A percentile compares a stretch with the other conserved stretches of the same genome.
These are phyloP conservation scores for Penicillium sp. DNA, from an alignment of 2,329 filamentous ascomycete species.

Conservation along the genomic window DNA sequence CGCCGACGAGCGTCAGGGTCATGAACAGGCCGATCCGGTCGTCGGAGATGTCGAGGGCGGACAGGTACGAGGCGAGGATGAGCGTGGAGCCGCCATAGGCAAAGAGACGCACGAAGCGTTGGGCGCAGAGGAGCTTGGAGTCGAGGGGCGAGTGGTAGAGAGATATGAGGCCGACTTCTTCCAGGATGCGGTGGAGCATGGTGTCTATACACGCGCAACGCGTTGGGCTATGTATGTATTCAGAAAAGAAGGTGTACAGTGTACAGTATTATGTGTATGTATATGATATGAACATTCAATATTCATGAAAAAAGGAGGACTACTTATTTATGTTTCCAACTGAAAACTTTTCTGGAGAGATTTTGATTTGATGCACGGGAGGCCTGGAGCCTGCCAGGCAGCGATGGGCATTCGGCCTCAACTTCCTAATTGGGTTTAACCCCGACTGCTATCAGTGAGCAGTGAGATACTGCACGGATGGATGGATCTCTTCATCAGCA, in stretches of 20 bases:
- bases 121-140: constrained; percentile 37
- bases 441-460: background rate
- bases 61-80: constrained; percentile 60
- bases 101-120: constrained; percentile 54
- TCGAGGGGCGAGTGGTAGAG: constrained; percentile 35
- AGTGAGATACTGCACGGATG: too few relatives aligned
- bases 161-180: constrained; percentile 35
- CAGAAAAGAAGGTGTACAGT: background rate
- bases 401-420: background rate
- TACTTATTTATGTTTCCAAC: too few relatives aligned
- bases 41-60: constrained; percentile 54
- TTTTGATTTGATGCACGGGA: background rate
- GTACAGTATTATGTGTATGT: background rate
- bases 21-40: constrained; percentile 61
- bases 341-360: background rate
- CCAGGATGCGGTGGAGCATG: constrained; percentile 16
- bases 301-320: background rate
- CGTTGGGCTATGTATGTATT: background rate
- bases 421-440: background rate
- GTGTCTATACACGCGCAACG: background rate
- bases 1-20: constrained; percentile 59
- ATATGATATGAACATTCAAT: background rate
- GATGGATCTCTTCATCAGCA: too few relatives aligned
- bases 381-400: background rate
- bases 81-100: constrained; percentile 61